A percentile compares a stretch with the other conserved stretches of the same genome.
These are phyloP conservation scores for Pythium dissimile DNA, from an alignment of 352 stramenopile species.

Conservation along the genomic window DNA sequence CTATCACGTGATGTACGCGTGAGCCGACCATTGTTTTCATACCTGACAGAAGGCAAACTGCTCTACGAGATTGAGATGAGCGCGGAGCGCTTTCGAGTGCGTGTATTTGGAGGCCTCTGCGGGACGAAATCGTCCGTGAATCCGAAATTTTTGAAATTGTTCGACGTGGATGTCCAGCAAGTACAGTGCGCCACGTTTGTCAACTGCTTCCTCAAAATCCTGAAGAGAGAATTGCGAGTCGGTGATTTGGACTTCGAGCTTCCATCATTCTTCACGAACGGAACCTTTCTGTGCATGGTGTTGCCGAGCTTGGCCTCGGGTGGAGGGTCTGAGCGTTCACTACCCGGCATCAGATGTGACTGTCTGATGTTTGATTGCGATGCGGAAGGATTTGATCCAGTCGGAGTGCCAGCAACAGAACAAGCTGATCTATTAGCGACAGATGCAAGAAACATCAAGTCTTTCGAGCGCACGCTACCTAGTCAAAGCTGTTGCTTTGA, in stretches of 20 bases:
- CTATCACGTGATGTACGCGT: neutral
- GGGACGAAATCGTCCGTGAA: neutral
- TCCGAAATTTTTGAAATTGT: slow-evolving; percentile 11
- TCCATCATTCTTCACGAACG: slow-evolving; percentile 42
- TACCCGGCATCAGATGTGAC: slow-evolving; percentile 22
- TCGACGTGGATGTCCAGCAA: slow-evolving; percentile 36
- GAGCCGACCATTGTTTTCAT: slow-evolving; percentile 29
- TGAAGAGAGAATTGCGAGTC: slow-evolving; percentile 30
- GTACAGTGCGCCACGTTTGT: slow-evolving; percentile 35
- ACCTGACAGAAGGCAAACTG: slow-evolving; percentile 44
- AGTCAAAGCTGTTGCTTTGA: slow-evolving; percentile 44
- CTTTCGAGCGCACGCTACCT: slow-evolving; percentile 23
- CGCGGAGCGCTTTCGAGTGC: slow-evolving; percentile 32
- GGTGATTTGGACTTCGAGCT: slow-evolving; percentile 17
- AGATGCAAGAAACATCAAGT: slow-evolving; percentile 11
- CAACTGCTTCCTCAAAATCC: slow-evolving; percentile 32
- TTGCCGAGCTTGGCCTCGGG: slow-evolving; percentile 15
- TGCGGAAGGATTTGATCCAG: slow-evolving; percentile 19
- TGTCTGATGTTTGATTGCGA: slow-evolving; percentile 54
- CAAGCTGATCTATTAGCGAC: neutral
- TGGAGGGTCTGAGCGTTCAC: neutral
- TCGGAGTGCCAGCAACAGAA: neutral
- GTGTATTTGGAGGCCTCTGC: slow-evolving; percentile 32
- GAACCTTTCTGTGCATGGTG: slow-evolving; percentile 28
- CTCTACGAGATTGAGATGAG: slow-evolving; percentile 55